These are phyloP conservation scores for Coix lacrymajobi DNA, from an alignment of 176 grass and related monocot genomes.

Conservation along the genomic window DNA sequence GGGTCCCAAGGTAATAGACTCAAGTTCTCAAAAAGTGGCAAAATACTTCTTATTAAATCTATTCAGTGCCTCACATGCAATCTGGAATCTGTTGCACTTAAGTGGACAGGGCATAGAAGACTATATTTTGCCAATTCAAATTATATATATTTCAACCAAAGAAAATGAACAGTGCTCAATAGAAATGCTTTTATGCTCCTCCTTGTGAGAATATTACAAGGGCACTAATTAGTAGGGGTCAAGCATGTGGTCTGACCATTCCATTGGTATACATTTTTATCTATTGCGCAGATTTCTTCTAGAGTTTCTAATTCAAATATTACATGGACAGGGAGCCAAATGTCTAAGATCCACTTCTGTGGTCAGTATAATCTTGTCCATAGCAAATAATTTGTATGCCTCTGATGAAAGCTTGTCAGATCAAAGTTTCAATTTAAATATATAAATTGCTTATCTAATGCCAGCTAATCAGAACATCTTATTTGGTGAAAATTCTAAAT, in stretches of 20 bases:
- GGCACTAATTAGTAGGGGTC: not conserved
- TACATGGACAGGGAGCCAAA: not conserved
- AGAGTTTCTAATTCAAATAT: not conserved
- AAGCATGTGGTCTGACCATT: not conserved
- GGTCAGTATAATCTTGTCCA: not conserved
- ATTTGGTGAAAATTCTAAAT: constrained; percentile 8
- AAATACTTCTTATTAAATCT: not conserved
- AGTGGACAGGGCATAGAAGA: not conserved
- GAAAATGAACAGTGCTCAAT: not conserved
- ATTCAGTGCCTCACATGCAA: not conserved
- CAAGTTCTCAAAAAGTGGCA: not conserved
- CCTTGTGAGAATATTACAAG: not conserved
- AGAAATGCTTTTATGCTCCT: not conserved
- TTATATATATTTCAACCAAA: not conserved
- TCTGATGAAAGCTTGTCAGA: not conserved
- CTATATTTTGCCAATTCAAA: not conserved
- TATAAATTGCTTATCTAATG: not conserved
- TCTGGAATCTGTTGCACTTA: not conserved
- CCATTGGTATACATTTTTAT: not conserved
- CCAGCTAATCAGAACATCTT: not conserved
- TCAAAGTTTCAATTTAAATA: not conserved
- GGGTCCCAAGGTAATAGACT: not conserved
- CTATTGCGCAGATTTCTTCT: not conserved
- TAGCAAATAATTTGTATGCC: not conserved
- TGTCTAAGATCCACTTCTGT: not conserved